phyloP scores from a whole-genome alignment of 768 basidiomycete species.

The Plicaturopsis crispa region DNA sequence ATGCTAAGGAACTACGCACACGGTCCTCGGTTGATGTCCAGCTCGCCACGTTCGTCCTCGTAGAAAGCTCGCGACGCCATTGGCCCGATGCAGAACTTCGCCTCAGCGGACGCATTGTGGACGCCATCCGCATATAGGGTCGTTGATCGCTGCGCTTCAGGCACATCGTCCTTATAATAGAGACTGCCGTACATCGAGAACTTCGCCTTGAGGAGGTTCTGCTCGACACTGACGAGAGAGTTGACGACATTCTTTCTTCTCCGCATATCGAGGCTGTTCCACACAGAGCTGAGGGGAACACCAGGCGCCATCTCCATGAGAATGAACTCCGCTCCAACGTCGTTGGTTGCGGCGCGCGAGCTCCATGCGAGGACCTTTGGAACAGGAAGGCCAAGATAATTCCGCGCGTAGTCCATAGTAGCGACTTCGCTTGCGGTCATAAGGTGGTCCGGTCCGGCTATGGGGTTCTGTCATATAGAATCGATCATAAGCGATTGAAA shows the following conservation, averaged over 20 bases:
- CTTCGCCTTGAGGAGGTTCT: constrained; percentile 8
- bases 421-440: constrained; percentile 29
- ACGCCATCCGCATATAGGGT: constrained; percentile 5
- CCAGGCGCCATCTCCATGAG: constrained; percentile 24
- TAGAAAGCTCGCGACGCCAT: constrained; percentile 20
- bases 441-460: constrained; percentile 19
- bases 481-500: neutral
- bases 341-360: constrained; percentile 12
- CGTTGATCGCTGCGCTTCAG: neutral
- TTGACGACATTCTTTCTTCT: constrained; percentile 9
- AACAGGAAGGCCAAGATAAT: constrained; percentile 17
- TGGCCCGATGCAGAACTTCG: constrained; percentile 22
- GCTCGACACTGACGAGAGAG: constrained; percentile 14
- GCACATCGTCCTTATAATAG: constrained; percentile 24
- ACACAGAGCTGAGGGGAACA: constrained; percentile 12
- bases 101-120: constrained; percentile 10
- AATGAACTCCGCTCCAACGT: constrained; percentile 20
- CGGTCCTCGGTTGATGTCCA: constrained; percentile 23
- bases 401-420: constrained; percentile 23
- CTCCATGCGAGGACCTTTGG: constrained; percentile 24
- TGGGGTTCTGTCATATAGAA: constrained; percentile 9
- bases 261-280: constrained; percentile 7
- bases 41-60: constrained; percentile 15
- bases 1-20: constrained; percentile 16
- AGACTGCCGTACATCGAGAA: constrained; percentile 27